Evolutionary conservation across 140 eudicot genomes (phyloP).

Genomic region (Bidens hawaiensis): DNA sequence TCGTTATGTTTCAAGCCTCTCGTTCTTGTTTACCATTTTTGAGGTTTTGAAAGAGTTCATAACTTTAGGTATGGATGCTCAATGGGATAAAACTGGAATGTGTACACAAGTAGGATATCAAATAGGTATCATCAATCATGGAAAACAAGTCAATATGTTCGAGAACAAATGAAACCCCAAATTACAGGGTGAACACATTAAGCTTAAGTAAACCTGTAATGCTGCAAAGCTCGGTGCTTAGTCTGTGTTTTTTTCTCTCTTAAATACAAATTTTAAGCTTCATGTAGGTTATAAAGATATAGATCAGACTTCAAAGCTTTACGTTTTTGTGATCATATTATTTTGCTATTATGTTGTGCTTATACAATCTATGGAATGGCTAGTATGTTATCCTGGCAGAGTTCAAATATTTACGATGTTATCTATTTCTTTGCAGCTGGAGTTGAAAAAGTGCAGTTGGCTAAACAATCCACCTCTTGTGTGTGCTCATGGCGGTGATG

Average conservation of each 20-base stretch:
- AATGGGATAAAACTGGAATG: not conserved
- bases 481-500: conserved; percentile 99
- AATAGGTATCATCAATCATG: not conserved
- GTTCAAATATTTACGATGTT: not conserved
- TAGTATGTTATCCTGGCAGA: not conserved
- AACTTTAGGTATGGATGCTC: too few relatives aligned
- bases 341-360: not conserved
- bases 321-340: not conserved
- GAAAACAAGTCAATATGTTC: not conserved
- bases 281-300: not conserved
- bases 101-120: not conserved
- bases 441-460: conserved; percentile 76
- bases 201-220: conserved; percentile 4
- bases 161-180: not conserved
- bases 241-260: not conserved
- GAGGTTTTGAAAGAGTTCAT: too few relatives aligned
- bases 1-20: too few relatives aligned
- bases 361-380: not conserved
- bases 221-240: not conserved
- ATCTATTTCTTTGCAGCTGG: conserved; percentile 48
- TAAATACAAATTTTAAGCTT: not conserved
- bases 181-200: not conserved
- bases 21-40: too few relatives aligned
- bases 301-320: not conserved
- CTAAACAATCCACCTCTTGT: conserved; percentile 74